A percentile compares a stretch with the other conserved stretches of the same genome.
Evolutionary conservation across 352 stramenopile species (phyloP).

Genomic region (Albugo laibachii): DNA sequence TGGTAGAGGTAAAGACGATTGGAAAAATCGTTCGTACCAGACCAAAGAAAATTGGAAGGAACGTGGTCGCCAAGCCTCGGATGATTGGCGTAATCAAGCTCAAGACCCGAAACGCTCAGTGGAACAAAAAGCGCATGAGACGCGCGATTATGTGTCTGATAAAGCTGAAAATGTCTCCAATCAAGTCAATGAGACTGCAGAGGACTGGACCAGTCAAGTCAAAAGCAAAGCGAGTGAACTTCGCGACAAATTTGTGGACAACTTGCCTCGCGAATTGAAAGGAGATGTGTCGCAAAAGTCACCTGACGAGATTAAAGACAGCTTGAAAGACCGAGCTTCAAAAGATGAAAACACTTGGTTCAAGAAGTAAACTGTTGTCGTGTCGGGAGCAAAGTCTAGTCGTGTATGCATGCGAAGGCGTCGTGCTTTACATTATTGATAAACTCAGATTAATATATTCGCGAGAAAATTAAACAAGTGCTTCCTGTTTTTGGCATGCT

Average conservation of each 20-base stretch:
- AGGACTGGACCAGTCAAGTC: background rate
- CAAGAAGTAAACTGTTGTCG: no score
- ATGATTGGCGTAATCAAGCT: no score
- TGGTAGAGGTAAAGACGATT: no score
- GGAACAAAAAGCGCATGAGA: conserved; percentile 1
- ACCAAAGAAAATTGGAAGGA: no score
- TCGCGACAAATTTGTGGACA: conserved; percentile 9
- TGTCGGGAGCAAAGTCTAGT: no score
- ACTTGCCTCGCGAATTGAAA: conserved; percentile 9
- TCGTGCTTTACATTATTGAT: no score
- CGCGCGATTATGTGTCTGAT: background rate
- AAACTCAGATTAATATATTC: no score
- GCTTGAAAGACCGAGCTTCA: conserved; percentile 7
- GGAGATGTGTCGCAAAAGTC: conserved; percentile 8
- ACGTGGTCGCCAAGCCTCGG: no score
- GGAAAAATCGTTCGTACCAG: no score
- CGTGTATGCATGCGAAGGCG: no score
- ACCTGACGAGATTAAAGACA: conserved; percentile 12
- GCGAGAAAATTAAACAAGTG: conserved; percentile 14
- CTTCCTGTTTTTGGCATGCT: conserved; percentile 48
- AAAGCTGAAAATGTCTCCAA: conserved; percentile 12
- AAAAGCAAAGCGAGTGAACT: background rate
- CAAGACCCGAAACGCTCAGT: conserved; percentile 1
- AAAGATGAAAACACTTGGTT: no score
- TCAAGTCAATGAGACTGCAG: conserved; percentile 10